These are phyloP conservation scores for Solanum phureja DNA, from an alignment of 257 asterid species.

Conservation along the genomic window DNA sequence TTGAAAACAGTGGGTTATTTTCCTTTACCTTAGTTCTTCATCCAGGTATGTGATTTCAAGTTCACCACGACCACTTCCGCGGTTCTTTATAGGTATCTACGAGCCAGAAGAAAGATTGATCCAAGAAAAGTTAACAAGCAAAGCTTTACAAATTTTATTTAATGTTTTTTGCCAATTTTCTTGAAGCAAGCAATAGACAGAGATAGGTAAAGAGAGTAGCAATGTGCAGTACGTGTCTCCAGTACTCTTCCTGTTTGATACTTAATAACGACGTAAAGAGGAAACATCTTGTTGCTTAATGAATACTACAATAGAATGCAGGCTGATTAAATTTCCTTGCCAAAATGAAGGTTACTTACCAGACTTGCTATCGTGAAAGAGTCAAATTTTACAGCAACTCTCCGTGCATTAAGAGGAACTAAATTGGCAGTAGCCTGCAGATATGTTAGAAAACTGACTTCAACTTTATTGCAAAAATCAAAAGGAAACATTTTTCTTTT, in stretches of 20 bases:
- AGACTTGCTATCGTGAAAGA: slow-evolving; percentile 51
- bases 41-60: slow-evolving; percentile 60
- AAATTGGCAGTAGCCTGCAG: slow-evolving; percentile 61
- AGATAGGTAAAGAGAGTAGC: background rate
- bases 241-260: background rate
- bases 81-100: slow-evolving; percentile 45
- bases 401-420: slow-evolving; percentile 38
- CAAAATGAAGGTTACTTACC: slow-evolving; percentile 26
- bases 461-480: background rate
- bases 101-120: background rate
- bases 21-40: slow-evolving; percentile 42
- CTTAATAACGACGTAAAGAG: background rate
- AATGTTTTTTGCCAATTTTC: background rate
- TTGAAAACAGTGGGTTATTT: background rate
- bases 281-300: background rate
- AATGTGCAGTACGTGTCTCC: background rate
- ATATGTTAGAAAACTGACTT: background rate
- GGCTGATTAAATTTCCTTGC: background rate
- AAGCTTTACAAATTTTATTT: background rate
- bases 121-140: background rate
- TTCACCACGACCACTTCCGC: slow-evolving; percentile 69
- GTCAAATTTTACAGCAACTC: slow-evolving; percentile 65
- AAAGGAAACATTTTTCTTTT: background rate
- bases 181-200: background rate
- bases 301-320: background rate